Evolutionary conservation across 2,329 filamentous ascomycete species (phyloP).

Genomic region (Fusarium sp.): DNA sequence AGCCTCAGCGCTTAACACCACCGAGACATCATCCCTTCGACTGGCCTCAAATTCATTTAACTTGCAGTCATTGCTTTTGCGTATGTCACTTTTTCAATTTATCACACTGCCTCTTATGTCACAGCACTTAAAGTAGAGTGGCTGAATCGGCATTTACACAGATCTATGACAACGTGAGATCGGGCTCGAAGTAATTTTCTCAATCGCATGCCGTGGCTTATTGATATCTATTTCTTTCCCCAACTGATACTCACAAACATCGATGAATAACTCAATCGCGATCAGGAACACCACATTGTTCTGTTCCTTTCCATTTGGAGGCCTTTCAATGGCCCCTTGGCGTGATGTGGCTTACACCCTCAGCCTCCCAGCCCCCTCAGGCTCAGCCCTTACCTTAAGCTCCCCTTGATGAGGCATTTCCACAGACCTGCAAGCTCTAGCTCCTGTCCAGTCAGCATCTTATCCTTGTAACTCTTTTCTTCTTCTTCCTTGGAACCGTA

Average conservation of each 20-base stretch:
- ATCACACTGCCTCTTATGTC: conserved; percentile 8
- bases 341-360: conserved; percentile 11
- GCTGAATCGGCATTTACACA: background rate
- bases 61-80: background rate
- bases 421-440: background rate
- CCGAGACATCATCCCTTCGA: conserved; percentile 2
- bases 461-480: background rate
- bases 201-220: conserved; percentile 15
- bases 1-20: background rate
- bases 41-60: background rate
- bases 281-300: background rate
- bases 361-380: conserved; percentile 13
- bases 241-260: conserved; percentile 1
- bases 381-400: conserved; percentile 11
- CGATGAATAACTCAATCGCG: conserved; percentile 6
- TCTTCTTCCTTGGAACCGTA: background rate
- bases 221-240: background rate
- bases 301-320: background rate
- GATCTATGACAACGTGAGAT: conserved; percentile 13
- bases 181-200: conserved; percentile 15
- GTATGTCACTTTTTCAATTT: background rate
- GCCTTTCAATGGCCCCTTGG: background rate
- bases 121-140: conserved; percentile 8
- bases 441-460: background rate
- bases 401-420: conserved; percentile 11